These are phyloP conservation scores for Cryphonectria naterciae DNA, from an alignment of 2,329 filamentous ascomycete genomes.

Conservation along the genomic window DNA sequence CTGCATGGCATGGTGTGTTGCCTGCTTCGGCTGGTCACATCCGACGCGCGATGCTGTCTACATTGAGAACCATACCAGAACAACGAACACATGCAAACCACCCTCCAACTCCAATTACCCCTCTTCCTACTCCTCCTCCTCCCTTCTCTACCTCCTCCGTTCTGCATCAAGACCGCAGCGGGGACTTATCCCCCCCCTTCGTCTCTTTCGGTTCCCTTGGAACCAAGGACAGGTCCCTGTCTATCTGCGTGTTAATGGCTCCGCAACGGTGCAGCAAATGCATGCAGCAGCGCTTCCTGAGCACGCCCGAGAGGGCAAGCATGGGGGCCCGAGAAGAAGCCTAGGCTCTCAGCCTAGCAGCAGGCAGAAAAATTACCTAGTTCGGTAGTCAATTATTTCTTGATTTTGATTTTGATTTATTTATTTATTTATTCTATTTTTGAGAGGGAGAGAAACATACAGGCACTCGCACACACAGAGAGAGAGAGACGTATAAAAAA, in stretches of 20 bases:
- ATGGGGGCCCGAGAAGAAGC: not conserved
- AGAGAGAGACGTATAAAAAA: not conserved
- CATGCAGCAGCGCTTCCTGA: not conserved
- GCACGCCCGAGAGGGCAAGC: not conserved
- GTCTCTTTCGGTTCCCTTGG: not conserved
- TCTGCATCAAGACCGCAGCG: not conserved
- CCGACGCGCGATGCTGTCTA: not conserved
- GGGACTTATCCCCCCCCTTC: not conserved
- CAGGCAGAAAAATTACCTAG: not conserved
- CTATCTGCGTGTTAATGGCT: not conserved
- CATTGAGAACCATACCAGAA: not conserved
- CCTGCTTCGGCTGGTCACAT: slow-evolving; percentile 12
- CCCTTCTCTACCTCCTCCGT: not conserved
- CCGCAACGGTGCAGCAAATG: slow-evolving; percentile 4
- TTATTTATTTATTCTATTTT: no score
- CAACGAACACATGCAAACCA: slow-evolving; percentile 6
- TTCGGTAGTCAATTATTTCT: not conserved
- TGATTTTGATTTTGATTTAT: not conserved
- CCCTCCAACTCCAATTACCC: no score
- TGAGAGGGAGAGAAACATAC: no score
- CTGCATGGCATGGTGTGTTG: not conserved
- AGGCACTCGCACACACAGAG: no score
- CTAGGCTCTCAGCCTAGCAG: not conserved
- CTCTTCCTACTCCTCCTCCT: no score
- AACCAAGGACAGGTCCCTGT: not conserved